Evolutionary conservation across 1,284 basidiomycete species (phyloP), one percentile per base, ranked within the genome.

Genomic region (Papiliotrema terrestris): DNA sequence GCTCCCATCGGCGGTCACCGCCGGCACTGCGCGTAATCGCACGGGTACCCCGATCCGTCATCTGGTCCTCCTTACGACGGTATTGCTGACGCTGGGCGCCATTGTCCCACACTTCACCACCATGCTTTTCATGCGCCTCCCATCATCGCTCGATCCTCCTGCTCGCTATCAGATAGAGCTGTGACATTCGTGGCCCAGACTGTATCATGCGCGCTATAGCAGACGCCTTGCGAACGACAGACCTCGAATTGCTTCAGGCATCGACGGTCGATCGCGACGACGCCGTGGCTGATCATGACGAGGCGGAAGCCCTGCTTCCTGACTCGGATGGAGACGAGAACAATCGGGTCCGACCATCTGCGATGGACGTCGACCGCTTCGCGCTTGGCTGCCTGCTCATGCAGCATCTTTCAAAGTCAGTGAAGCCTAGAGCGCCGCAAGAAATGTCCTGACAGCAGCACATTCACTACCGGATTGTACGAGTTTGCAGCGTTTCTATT

Each of bases 401-500:
- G 39, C 39, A 41, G 17, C 39, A 41, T 15, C 8, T 41, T 4
- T 41, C 39, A 5, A 41, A 41, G 39, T 41, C 17, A 8, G 39
- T 41, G 15, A 41, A 5, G 15, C 8, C 17, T 41, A 8, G 5
- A 8, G 5, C 6, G 5, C 8, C 20, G 39, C 17, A 15, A n/a
- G 39, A 17, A 4, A 4, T 20, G 5, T 20, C 6, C 15, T 41
- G 39, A 41, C 17, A 41, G 15, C 35, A 67, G 67, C 43, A 67
- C 62, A n/a, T 61, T 67, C 47, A 59, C 51, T 22, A 58, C 60
- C 22, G 65, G 52, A 1, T 39, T 54, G 14, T 68, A 63, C 53
- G 59, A 66, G 42, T 73, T 73, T 60, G 68, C 66, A 14, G 63
- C 61, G 13, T 73, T 71, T 54, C 66, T 73, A 22, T 73, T 73